Base-by-base conservation (phyloP, 345 rosid genomes). In the Eucalyptus regnans region DNA sequence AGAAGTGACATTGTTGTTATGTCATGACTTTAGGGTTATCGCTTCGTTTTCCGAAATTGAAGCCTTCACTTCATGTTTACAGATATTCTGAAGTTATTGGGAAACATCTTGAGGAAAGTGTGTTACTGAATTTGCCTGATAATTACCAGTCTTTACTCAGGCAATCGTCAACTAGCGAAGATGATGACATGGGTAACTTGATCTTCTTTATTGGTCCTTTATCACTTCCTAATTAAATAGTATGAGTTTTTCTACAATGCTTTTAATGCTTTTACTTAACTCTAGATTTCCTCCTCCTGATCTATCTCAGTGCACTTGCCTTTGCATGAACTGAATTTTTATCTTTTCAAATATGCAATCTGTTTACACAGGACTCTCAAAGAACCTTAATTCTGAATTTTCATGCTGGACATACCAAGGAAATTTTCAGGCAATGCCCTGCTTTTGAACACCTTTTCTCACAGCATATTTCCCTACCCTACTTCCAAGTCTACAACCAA, bases 161-260 rank as follows among this genome's bases (percentile, higher is more conserved):
- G 91, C 98, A 98, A 88, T 98, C 98, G 11, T 86, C 94, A 41
- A 95, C 96, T 86, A 95, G 97, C 56, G 97, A 89, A 89, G 95
- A 94, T 48, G 97, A 97, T 90, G 99, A 95, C 90, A 97, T 97
- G 99, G 97, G 98, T 97, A 76, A 91, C 15, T 80, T 25, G 1
- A 71, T 46, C 51, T 44, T 85, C 46, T 43, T 85, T 87, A 2
- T 41, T 37, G 37, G 14, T 46, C 33, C 68, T 23, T 50, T 64
- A 11, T 22, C 3, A 41, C 22, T 91, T 44, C n/a, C 88, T 43
- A 23, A 37, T 4, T 10, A 58, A 86, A 9, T 18, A 7, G 1
- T 29, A 52, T 68, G 31, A 31, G 79, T 8, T 46, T 6, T 58
- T 3, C 84, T 20, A 5, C 12, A 25, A 60, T 23, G 41, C 52